These are phyloP conservation scores for Sugiyamaella smithiae DNA, from an alignment of 805 yeast genomes.

Conservation along the genomic window DNA sequence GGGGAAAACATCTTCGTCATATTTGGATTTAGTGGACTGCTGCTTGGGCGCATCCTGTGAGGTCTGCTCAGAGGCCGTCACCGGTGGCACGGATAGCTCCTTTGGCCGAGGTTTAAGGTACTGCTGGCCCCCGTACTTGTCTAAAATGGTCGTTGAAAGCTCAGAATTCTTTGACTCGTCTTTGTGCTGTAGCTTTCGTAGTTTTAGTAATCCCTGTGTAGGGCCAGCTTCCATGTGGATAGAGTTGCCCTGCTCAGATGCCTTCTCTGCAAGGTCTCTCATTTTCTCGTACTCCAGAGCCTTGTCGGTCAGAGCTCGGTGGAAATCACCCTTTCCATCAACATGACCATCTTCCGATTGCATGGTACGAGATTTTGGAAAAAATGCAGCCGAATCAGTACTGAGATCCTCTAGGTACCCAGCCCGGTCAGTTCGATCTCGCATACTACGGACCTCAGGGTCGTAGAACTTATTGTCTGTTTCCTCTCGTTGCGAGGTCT, in stretches of 20 bases:
- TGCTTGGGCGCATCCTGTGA: background rate
- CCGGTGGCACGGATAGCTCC: constrained; percentile 14
- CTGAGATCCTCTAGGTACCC: constrained; percentile 54
- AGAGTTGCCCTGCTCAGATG: constrained; percentile 34
- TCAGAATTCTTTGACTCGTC: constrained; percentile 30
- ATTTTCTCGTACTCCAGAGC: constrained; percentile 51
- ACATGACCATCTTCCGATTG: constrained; percentile 34
- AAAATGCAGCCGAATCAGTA: constrained; percentile 42
- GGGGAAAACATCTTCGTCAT: constrained; percentile 31
- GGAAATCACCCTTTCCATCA: constrained; percentile 48
- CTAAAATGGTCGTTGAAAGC: constrained; percentile 35
- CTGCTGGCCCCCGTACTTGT: constrained; percentile 40
- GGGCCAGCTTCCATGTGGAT: constrained; percentile 44
- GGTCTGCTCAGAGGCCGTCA: background rate
- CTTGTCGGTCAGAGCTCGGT: constrained; percentile 53
- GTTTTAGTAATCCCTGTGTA: constrained; percentile 41
- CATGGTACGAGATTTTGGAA: constrained; percentile 35
- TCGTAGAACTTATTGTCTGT: constrained; percentile 35
- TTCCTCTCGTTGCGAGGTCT: constrained; percentile 25
- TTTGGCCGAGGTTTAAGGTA: constrained; percentile 20
- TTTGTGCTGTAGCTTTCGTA: constrained; percentile 36
- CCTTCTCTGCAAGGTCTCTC: constrained; percentile 51
- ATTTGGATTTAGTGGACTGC: background rate
- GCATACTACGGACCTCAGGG: constrained; percentile 36
- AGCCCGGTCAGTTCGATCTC: constrained; percentile 79